A percentile compares a stretch with the other conserved stretches of the same genome.
These are phyloP conservation scores for Rhododendron vialii DNA, from an alignment of 148 eudicot genomes.

Conservation along the genomic window DNA sequence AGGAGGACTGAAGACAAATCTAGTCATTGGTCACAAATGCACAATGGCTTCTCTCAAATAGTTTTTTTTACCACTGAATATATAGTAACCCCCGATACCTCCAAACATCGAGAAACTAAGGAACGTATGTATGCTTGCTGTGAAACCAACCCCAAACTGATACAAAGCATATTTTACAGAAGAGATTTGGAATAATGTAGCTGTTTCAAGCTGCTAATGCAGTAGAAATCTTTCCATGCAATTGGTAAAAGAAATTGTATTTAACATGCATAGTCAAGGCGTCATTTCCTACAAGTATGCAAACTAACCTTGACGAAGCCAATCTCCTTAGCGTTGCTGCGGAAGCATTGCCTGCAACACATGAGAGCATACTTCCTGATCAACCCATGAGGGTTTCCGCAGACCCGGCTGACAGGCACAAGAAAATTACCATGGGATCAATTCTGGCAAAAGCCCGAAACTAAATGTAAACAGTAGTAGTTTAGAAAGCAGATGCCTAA, in stretches of 20 bases:
- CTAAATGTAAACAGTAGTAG: neutral
- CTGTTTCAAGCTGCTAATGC: neutral
- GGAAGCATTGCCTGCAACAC: conserved; percentile 8
- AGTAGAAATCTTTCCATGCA: neutral
- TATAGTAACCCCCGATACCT: neutral
- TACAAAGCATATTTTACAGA: neutral
- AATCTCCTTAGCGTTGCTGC: conserved; percentile 2
- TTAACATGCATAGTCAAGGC: neutral
- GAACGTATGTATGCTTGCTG: too few relatives aligned
- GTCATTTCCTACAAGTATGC: neutral
- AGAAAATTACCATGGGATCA: neutral
- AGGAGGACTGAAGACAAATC: neutral
- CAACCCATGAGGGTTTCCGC: conserved; percentile 5
- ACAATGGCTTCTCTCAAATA: neutral
- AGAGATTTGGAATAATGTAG: neutral
- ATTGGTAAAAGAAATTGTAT: neutral
- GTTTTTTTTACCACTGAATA: neutral
- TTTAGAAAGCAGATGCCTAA: neutral
- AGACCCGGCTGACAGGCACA: neutral
- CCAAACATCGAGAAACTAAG: neutral
- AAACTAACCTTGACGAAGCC: conserved; percentile 9
- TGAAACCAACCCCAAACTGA: neutral
- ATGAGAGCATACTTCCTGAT: conserved; percentile 6
- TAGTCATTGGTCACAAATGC: neutral
- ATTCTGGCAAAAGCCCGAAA: neutral